Percentiles rank a stretch among this genome's conserved stretches.
phyloP scores from a whole-genome alignment of 805 yeast genomes.

The Nakazawaea sp. region DNA sequence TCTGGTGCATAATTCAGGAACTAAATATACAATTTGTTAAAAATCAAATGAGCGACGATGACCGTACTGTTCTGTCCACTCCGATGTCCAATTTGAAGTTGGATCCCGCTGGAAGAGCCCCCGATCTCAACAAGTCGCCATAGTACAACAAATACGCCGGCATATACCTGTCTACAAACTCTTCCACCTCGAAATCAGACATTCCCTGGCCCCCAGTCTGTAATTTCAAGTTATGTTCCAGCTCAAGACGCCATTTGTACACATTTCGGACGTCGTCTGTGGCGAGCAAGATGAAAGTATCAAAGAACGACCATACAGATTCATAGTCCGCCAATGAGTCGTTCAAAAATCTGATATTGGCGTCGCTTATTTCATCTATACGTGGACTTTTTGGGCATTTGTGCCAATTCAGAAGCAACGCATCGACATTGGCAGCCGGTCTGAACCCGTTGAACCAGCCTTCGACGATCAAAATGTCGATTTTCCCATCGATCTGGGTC shows the following conservation, averaged over 20 bases:
- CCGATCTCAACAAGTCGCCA: constrained; percentile 31
- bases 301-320: constrained; percentile 49
- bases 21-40: too few relatives aligned
- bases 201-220: constrained; percentile 60
- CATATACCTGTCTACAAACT: constrained; percentile 79
- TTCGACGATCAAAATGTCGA: constrained; percentile 72
- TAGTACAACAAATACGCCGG: constrained; percentile 76
- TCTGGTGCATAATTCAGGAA: too few relatives aligned
- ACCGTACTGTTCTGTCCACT: too few relatives aligned
- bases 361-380: constrained; percentile 7
- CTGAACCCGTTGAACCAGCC: constrained; percentile 92
- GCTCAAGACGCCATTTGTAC: constrained; percentile 72
- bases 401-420: constrained; percentile 18
- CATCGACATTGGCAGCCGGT: constrained; percentile 28
- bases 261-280: constrained; percentile 59
- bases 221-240: constrained; percentile 55
- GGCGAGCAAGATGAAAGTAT: constrained; percentile 53
- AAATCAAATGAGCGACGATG: too few relatives aligned
- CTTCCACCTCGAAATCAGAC: constrained; percentile 62
- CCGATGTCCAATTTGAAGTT: constrained; percentile 12
- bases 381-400: too few relatives aligned
- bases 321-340: constrained; percentile 41
- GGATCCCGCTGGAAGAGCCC: too few relatives aligned
- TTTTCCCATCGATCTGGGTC: constrained; percentile 21
- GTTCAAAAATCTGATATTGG: constrained; percentile 39